Evolutionary conservation across 768 basidiomycete species (phyloP).

Genomic region (Mycena maculata): DNA sequence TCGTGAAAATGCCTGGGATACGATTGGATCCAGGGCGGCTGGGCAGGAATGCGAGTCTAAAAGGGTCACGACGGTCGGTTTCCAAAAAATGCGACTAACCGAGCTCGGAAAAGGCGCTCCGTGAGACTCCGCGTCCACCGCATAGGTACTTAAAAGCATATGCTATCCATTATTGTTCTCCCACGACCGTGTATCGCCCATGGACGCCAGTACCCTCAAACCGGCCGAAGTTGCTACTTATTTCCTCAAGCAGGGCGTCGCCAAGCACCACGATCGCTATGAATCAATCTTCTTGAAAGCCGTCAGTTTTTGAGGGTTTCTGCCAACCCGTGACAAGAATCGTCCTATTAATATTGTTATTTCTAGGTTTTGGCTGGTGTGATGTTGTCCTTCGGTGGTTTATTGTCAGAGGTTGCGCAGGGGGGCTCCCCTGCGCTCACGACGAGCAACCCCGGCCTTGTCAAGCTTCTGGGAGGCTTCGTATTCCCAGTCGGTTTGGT

Average conservation of each 20-base stretch:
- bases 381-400: conserved; percentile 81
- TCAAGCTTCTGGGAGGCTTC: conserved; percentile 73
- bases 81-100: background rate
- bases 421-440: conserved; percentile 63
- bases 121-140: too few relatives aligned
- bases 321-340: background rate
- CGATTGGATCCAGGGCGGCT: too few relatives aligned
- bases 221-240: conserved; percentile 67
- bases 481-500: conserved; percentile 84
- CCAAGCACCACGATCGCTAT: conserved; percentile 73
- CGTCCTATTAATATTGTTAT: too few relatives aligned
- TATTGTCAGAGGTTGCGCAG: conserved; percentile 66
- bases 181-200: conserved; percentile 24
- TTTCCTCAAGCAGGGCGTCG: conserved; percentile 67
- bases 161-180: background rate
- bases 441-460: conserved; percentile 70
- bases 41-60: too few relatives aligned
- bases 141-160: conserved; percentile 7
- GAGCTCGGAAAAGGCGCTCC: background rate
- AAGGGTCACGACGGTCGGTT: background rate
- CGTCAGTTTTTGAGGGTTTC: conserved; percentile 50
- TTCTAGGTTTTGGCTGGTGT: conserved; percentile 73
- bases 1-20: too few relatives aligned
- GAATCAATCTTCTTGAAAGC: conserved; percentile 76
- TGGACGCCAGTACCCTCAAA: conserved; percentile 59